Base-by-base conservation (phyloP, 345 rosid genomes). In the Melastoma malabathricum region DNA sequence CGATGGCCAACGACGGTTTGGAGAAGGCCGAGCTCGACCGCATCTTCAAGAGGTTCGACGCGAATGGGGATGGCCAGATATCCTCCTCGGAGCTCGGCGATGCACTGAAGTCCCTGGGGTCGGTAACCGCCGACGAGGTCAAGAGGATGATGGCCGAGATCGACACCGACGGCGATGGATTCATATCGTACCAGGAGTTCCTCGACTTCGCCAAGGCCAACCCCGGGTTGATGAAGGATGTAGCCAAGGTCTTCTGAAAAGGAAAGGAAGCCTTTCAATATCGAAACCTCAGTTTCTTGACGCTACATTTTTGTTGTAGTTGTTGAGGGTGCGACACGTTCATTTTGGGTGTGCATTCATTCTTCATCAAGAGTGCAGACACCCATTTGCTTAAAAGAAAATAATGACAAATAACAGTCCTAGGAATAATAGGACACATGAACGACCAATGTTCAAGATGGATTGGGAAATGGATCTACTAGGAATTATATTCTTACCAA, bases 121-220 rank as follows among this genome's bases (percentile, higher is more conserved):
- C 86, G 0, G 82, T 80, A 62, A 75, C 87, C 0, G 44, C 34
- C 0, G 98, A 80, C 0, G 98, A 90, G 58, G 41, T 84, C 16
- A 71, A 73, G 23, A 69, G 81, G 16, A 90, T 86, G 98, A 90
- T 90, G 98, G 73, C 68, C 0, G 96, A 86, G 76, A 86, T 90
- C 19, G 98, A 90, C 52, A 84, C 92, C 0, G 84, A 90, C 19
- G 96, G 96, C 3, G 94, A 90, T 51, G 98, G 98, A 6, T 74
- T 22, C 75, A 90, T 90, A 29, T 86, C 98, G 0, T 77, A 62
- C 46, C 18, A 78, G 27, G 98, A 86, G 55, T 90, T 75, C 70
- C 66, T 64, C 5, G 73, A 63, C 8, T 90, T 90, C 34, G 98
- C 98, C 13, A n/a, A 25, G 3, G 84, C 81, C 19, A 90, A 90